Percentiles rank a stretch among this genome's conserved stretches.
phyloP scores from a whole-genome alignment of 2,329 filamentous ascomycete species.

The Aschersonia sp. region DNA sequence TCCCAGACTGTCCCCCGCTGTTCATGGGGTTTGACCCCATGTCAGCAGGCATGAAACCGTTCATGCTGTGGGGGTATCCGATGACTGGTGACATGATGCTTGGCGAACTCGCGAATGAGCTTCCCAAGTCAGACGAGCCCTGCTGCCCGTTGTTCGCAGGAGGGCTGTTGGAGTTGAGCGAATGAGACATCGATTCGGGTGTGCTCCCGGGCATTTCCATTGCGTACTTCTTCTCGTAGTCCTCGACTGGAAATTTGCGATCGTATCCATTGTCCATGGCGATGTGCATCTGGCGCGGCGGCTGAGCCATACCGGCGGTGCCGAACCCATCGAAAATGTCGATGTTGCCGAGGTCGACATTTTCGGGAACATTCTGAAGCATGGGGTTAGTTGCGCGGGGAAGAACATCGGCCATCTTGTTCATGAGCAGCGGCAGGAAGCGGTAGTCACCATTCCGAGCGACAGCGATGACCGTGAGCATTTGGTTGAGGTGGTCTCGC shows the following conservation, averaged over 20 bases:
- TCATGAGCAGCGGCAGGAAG: slow-evolving; percentile 62
- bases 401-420: slow-evolving; percentile 60
- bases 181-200: slow-evolving; percentile 17
- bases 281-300: slow-evolving; percentile 25
- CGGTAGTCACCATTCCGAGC: slow-evolving; percentile 64
- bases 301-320: slow-evolving; percentile 44
- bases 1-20: slow-evolving; percentile 9
- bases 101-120: slow-evolving; percentile 38
- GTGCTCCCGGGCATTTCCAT: slow-evolving; percentile 19
- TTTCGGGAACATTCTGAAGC: slow-evolving; percentile 44
- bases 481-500: slow-evolving; percentile 57
- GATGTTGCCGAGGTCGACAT: slow-evolving; percentile 33
- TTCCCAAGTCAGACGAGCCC: slow-evolving; percentile 22
- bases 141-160: slow-evolving; percentile 13
- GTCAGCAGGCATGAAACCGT: slow-evolving; percentile 33
- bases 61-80: slow-evolving; percentile 31
- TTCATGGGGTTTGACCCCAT: slow-evolving; percentile 38
- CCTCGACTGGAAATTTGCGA: slow-evolving; percentile 28
- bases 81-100: slow-evolving; percentile 36
- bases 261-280: slow-evolving; percentile 33
- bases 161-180: slow-evolving; percentile 15
- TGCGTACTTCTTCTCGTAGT: slow-evolving; percentile 24
- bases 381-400: slow-evolving; percentile 47
- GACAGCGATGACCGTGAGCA: slow-evolving; percentile 52
- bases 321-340: slow-evolving; percentile 56